Evolutionary conservation across 2,329 filamentous ascomycete genomes (phyloP).

Genomic region (Cladosporium sp.): DNA sequence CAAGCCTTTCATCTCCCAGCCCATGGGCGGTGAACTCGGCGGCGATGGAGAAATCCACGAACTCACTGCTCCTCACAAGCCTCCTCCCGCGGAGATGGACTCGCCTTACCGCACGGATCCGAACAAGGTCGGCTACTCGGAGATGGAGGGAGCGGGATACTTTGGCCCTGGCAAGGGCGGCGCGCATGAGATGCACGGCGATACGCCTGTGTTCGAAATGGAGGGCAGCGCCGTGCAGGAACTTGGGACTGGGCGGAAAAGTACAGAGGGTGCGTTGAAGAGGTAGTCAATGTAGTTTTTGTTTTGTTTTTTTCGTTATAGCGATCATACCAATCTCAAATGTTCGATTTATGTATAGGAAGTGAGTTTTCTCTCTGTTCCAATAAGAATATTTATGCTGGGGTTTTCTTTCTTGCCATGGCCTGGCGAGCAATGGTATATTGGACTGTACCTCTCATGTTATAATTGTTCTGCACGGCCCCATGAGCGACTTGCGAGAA

Average conservation of each 20-base stretch:
- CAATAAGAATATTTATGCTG: too few relatives aligned
- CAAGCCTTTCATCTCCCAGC: slow-evolving; percentile 25
- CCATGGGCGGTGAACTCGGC: slow-evolving; percentile 32
- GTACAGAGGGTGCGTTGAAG: slow-evolving; percentile 13
- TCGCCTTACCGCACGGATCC: slow-evolving; percentile 29
- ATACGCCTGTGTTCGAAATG: slow-evolving; percentile 27
- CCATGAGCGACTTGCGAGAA: too few relatives aligned
- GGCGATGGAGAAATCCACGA: slow-evolving; percentile 32
- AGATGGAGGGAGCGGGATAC: slow-evolving; percentile 27
- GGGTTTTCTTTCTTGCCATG: too few relatives aligned
- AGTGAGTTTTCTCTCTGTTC: background rate
- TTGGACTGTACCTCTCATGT: too few relatives aligned
- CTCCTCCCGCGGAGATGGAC: slow-evolving; percentile 28
- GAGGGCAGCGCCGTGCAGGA: slow-evolving; percentile 24
- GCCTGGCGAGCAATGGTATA: too few relatives aligned
- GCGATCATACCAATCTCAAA: background rate
- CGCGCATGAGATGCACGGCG: slow-evolving; percentile 24
- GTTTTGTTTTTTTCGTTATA: background rate
- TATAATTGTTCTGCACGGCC: too few relatives aligned
- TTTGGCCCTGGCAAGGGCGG: slow-evolving; percentile 16
- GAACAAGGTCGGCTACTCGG: slow-evolving; percentile 30
- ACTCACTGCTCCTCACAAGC: slow-evolving; percentile 26
- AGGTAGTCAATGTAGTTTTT: background rate
- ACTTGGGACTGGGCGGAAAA: slow-evolving; percentile 11
- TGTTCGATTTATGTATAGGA: background rate